Evolutionary conservation across 176 grass and related monocot species (phyloP), one percentile per base, ranked within the genome.

Genomic region (Carex littledalei): DNA sequence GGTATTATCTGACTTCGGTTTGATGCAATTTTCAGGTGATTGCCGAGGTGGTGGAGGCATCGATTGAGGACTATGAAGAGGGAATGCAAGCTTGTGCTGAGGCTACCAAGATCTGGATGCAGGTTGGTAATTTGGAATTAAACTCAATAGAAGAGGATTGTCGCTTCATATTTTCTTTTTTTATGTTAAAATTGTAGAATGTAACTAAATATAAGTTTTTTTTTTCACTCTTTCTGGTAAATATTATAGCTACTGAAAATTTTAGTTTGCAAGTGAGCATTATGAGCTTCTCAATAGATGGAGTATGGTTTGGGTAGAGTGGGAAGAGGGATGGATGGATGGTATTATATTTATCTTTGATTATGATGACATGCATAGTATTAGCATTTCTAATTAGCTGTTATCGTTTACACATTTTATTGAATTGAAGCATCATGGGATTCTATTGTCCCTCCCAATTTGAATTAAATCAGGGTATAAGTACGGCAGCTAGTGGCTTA

Each of bases 91-190:
- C 91, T 79, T 95, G 93, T 89, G 88, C 73, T 39, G 91, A 92
- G 12, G 93, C 96, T n/a, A 85, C 96, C 15, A 99, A 88, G 91
- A 84, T 85, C 24, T 99, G 96, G 96, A 99, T 94, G 93, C 89
- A 90, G 85, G 89, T 90, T 75, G 29, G 54, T 65, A 14, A 65
- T 45, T 63, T 82, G 10, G 21, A 45, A 24, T 45, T 43, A 12
- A 26, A 4, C 21, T 82, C 41, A 81, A 63, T 65, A 22, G 18
- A 81, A 43, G 31, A 47, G 32, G 3, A 81, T 64, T 26, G 3
- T 26, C 5, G 37, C 11, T 79, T 32, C 54, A 59, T 34, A 3
- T 80, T 37, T 56, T 59, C 1, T 1, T 45, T 45, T 20, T 47
- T 37, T 20, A 14, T 55, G 18, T 41, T 65, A 65, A 47, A 59